These are phyloP conservation scores for Phytophthora pluvialis DNA, from an alignment of 352 stramenopile genomes.

Conservation along the genomic window DNA sequence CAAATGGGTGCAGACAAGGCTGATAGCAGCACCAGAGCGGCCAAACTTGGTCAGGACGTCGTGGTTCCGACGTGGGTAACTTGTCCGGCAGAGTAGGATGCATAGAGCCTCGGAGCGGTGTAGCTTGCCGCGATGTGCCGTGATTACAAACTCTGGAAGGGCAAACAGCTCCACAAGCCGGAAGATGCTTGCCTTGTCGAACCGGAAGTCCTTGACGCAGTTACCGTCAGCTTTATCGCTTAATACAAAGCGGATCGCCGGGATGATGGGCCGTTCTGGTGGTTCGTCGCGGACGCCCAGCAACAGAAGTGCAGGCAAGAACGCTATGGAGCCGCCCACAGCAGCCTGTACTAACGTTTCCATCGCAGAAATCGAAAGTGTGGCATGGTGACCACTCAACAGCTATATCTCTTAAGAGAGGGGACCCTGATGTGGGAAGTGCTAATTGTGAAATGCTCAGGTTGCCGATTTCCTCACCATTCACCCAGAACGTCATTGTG, in stretches of 20 bases:
- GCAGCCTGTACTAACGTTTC: neutral
- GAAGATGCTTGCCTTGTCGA: conserved; percentile 16
- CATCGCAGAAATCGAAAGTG: neutral
- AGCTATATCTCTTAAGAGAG: neutral
- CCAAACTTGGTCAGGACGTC: conserved; percentile 15
- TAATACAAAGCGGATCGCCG: neutral
- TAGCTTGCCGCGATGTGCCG: conserved; percentile 9
- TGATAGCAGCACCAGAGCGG: conserved; percentile 8
- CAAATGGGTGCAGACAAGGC: conserved; percentile 10
- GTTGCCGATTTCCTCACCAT: neutral
- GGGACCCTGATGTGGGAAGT: neutral
- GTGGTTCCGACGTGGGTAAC: conserved; percentile 15
- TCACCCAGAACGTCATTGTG: neutral
- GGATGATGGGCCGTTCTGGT: neutral
- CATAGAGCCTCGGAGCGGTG: conserved; percentile 14
- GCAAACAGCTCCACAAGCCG: conserved; percentile 19
- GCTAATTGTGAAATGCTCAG: neutral
- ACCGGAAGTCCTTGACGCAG: conserved; percentile 16
- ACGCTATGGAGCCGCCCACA: neutral
- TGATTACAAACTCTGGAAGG: conserved; percentile 17
- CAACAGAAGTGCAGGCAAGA: neutral
- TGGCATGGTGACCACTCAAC: neutral
- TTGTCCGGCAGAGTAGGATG: conserved; percentile 8
- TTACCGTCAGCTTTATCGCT: conserved; percentile 13
- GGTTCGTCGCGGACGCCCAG: neutral